Base-by-base conservation (phyloP, 352 stramenopile genomes). In the Phytophthora multivora region DNA sequence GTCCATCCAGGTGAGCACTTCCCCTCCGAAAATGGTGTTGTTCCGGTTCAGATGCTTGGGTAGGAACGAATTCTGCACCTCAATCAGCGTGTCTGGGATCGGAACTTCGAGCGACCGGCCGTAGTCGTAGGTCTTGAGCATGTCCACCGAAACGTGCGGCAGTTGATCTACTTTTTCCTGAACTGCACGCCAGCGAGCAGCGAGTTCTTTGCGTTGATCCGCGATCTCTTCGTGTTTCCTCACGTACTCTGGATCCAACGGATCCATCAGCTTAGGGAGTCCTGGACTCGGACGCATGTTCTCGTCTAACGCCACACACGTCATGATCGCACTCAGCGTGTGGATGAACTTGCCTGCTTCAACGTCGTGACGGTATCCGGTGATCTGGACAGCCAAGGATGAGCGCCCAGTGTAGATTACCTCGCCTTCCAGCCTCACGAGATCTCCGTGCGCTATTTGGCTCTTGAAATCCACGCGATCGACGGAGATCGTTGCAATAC, bases 21-120 rank as follows among this genome's bases (percentile, higher is more conserved):
- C 80, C n/a, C 77, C 80, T 4, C 80, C 80, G 57, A 88, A 88
- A 41, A 89, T 89, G 48, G 80, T 90, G 59, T 90, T 84, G 75
- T 90, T 90, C 23, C 75, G 75, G 68, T 89, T 90, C 35, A 90
- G 31, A 59, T 90, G 79, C 61, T 90, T 90, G 26, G 81, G 81
- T 59, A 50, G 23, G 28, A 50, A 50, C 6, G 43, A 36, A 21
- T 35, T 40, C 6, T 40, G 15, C 1, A 40, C 35, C 35, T 40
- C 35, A 33, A 33, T 33, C 9, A 33, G 28, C 10, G 28, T 33
- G 28, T 33, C 28, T 2, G 28, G 28, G 10, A 33, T 33, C 28
- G 28, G 28, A 33, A 33, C 28, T 33, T 33, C 28, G 0, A 33
- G 28, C 9, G 28, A 33, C 9, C 28, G 28, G 1, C 28, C 28